Conservation (phyloP, 139 green algal genomes). For the Picochlorum sp. region DNA sequence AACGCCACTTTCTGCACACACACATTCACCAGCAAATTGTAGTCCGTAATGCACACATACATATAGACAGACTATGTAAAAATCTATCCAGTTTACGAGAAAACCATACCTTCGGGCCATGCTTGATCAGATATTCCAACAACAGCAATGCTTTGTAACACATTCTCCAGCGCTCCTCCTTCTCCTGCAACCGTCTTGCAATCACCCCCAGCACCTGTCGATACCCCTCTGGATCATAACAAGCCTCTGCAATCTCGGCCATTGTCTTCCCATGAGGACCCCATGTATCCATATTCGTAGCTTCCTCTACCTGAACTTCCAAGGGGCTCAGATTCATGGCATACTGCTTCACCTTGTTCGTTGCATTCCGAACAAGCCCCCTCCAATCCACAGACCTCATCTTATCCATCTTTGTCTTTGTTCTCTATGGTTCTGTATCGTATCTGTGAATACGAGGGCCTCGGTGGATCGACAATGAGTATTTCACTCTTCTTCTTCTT, state of each 20-base stretch:
- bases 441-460: background rate
- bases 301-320: constrained; percentile 75
- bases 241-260: constrained; percentile 72
- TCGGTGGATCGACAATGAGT: background rate
- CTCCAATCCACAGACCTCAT: constrained; percentile 31
- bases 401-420: constrained; percentile 18
- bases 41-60: too few species aligned
- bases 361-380: constrained; percentile 28
- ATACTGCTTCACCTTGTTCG: constrained; percentile 53
- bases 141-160: constrained; percentile 89
- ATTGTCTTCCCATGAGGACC: constrained; percentile 76
- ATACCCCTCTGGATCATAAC: constrained; percentile 65
- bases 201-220: constrained; percentile 76
- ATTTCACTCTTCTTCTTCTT: too few species aligned
- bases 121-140: constrained; percentile 78
- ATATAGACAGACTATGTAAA: too few species aligned
- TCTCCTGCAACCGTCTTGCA: constrained; percentile 59
- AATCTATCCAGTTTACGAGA: too few species aligned
- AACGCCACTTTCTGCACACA: constrained; percentile 44
- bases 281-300: constrained; percentile 84
- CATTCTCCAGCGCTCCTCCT: constrained; percentile 78
- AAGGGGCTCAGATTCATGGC: constrained; percentile 60
- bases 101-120: constrained; percentile 52
- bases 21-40: background rate
- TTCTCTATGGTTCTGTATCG: background rate